A percentile compares a stretch with the other conserved stretches of the same genome.
phyloP scores from a whole-genome alignment of 148 eudicot genomes.

The Camellia granthamiana region DNA sequence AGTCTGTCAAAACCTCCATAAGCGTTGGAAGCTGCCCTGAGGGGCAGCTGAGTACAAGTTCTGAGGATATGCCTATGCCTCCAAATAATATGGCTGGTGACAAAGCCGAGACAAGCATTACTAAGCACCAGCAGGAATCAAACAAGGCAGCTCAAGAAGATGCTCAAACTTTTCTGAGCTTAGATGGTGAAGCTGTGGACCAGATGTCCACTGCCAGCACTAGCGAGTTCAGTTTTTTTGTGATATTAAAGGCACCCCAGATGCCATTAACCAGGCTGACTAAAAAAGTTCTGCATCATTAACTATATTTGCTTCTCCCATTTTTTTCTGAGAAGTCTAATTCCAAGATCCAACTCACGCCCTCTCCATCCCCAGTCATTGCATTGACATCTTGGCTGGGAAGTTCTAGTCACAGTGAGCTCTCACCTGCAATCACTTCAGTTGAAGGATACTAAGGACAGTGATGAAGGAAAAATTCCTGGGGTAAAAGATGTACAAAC shows the following conservation, averaged over 20 bases:
- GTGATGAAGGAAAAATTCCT: slow-evolving; percentile 23
- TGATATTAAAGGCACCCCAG: slow-evolving; percentile 39
- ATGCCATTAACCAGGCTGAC: slow-evolving; percentile 44
- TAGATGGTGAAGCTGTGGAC: slow-evolving; percentile 43
- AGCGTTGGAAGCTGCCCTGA: slow-evolving; percentile 76
- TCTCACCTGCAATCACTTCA: slow-evolving; percentile 53
- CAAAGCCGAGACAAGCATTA: slow-evolving; percentile 26
- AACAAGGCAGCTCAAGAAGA: slow-evolving; percentile 33
- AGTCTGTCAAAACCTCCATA: slow-evolving; percentile 73
- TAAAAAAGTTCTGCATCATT: slow-evolving; percentile 69
- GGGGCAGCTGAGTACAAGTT: slow-evolving; percentile 82
- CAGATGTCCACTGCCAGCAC: slow-evolving; percentile 38
- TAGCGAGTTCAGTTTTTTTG: slow-evolving; percentile 37
- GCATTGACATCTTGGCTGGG: slow-evolving; percentile 74
- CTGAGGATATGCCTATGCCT: slow-evolving; percentile 62
- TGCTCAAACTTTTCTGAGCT: slow-evolving; percentile 30
- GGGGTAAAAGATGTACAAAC: slow-evolving; percentile 40
- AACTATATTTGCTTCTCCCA: slow-evolving; percentile 61
- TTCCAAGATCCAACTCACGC: slow-evolving; percentile 38
- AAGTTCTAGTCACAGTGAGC: slow-evolving; percentile 38
- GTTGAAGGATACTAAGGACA: slow-evolving; percentile 40
- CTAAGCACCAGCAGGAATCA: slow-evolving; percentile 23
- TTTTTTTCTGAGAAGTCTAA: slow-evolving; percentile 73
- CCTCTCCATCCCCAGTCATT: slow-evolving; percentile 53
- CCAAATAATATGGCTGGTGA: slow-evolving; percentile 27